A percentile compares a stretch with the other conserved stretches of the same genome.
Evolutionary conservation across 345 rosid species (phyloP).

Genomic region (Aegle marmelos): DNA sequence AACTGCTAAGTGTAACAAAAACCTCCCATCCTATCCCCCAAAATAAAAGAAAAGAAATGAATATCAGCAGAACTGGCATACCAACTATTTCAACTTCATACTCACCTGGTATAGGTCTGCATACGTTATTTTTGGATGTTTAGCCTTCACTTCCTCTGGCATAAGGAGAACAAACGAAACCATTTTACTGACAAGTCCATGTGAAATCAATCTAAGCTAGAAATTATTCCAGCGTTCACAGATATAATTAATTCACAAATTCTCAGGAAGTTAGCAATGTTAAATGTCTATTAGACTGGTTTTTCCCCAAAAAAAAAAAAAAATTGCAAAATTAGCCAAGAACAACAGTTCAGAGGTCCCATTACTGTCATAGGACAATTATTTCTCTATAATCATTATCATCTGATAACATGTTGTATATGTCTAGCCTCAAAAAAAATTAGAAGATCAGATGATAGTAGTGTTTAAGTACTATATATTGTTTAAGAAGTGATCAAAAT

Average conservation of each 20-base stretch:
- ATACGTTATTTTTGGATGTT: constrained; percentile 72
- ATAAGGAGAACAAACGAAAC: constrained; percentile 1
- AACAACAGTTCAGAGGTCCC: background rate
- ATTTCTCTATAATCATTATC: background rate
- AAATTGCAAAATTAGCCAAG: background rate
- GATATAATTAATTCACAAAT: background rate
- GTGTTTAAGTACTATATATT: background rate
- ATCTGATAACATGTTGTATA: background rate
- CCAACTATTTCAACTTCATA: background rate
- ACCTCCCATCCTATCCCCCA: background rate
- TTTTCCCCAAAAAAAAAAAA: background rate
- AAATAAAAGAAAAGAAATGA: background rate
- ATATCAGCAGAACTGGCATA: background rate
- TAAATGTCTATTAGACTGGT: background rate
- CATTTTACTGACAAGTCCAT: background rate
- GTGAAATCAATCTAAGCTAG: background rate
- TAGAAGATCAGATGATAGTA: background rate
- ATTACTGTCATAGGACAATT: background rate
- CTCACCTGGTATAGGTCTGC: constrained; percentile 73
- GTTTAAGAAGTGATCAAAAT: background rate
- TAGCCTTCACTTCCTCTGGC: constrained; percentile 78
- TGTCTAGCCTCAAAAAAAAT: background rate
- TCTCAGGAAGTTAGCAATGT: background rate
- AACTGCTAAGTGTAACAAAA: background rate
- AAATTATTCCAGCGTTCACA: background rate